A percentile compares a stretch with the other conserved stretches of the same genome.
Evolutionary conservation across 2,329 filamentous ascomycete genomes (phyloP).

Genomic region (Venturia carpophila): DNA sequence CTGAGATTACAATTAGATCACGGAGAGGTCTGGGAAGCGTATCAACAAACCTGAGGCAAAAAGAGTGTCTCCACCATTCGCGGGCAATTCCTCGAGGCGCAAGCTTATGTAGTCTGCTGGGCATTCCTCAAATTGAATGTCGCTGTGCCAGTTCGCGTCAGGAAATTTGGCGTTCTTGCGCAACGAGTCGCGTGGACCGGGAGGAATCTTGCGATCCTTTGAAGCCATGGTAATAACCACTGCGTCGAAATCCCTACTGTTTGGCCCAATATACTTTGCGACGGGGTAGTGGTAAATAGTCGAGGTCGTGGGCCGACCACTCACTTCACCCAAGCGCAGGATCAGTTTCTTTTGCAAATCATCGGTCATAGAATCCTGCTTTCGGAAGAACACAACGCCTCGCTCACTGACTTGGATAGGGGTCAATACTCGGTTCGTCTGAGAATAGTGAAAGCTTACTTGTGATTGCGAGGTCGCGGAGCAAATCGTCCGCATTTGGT

Average conservation of each 20-base stretch:
- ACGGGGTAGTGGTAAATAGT: conserved; percentile 55
- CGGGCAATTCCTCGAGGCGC: conserved; percentile 48
- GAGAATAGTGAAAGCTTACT: conserved; percentile 28
- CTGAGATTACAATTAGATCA: background rate
- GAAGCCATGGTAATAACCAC: conserved; percentile 60
- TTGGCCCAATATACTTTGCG: conserved; percentile 46
- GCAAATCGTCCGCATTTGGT: conserved; percentile 31
- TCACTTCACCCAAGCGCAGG: conserved; percentile 51
- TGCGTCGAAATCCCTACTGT: conserved; percentile 43
- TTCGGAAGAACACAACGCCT: conserved; percentile 63
- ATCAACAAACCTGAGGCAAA: conserved; percentile 50
- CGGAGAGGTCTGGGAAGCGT: conserved; percentile 31
- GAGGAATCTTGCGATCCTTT: conserved; percentile 40
- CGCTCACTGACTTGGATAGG: conserved; percentile 51
- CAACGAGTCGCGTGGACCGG: no score
- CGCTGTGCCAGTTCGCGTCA: conserved; percentile 43
- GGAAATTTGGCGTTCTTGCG: conserved; percentile 28
- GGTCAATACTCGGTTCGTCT: conserved; percentile 12
- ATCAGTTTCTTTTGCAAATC: conserved; percentile 59
- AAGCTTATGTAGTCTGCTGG: conserved; percentile 57
- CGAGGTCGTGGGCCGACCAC: conserved; percentile 50
- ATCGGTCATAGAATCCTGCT: conserved; percentile 53
- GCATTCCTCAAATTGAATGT: conserved; percentile 57
- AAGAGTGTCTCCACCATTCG: conserved; percentile 51
- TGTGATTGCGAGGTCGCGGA: conserved; percentile 46